phyloP scores from a whole-genome alignment of 1,139 yeast species.

The Suhomyces coccinellae region DNA sequence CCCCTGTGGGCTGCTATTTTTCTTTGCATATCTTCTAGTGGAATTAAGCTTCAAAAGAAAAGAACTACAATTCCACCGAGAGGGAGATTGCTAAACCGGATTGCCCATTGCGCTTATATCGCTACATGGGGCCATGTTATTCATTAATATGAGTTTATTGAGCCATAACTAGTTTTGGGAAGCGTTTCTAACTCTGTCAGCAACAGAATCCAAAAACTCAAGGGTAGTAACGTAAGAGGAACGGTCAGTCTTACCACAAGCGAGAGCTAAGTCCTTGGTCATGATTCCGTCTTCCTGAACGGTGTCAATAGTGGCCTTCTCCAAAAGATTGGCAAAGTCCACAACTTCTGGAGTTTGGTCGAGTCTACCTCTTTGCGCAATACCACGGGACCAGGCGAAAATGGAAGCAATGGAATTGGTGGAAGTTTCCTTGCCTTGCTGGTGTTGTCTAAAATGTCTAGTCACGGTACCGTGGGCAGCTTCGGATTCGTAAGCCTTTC shows the following conservation, averaged over 20 bases:
- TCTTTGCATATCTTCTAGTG: background rate
- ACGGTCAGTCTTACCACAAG: constrained; percentile 83
- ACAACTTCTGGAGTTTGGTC: constrained; percentile 84
- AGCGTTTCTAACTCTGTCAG: constrained; percentile 31
- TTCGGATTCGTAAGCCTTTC: constrained; percentile 92
- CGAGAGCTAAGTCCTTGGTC: constrained; percentile 94
- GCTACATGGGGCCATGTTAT: too few relatives aligned
- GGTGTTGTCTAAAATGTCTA: constrained; percentile 92
- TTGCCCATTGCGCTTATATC: too few relatives aligned
- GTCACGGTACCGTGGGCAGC: constrained; percentile 99
- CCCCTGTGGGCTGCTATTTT: background rate
- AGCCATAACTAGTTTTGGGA: constrained; percentile 6
- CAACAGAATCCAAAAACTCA: constrained; percentile 85
- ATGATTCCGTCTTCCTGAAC: constrained; percentile 82
- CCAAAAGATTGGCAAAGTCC: constrained; percentile 73
- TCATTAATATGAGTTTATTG: background rate
- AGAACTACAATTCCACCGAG: background rate
- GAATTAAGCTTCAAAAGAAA: background rate
- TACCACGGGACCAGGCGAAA: constrained; percentile 94
- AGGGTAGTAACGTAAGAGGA: constrained; percentile 81
- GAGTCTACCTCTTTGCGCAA: constrained; percentile 85
- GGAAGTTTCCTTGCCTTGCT: constrained; percentile 95
- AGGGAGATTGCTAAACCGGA: background rate
- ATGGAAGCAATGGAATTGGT: constrained; percentile 98
- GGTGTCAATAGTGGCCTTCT: constrained; percentile 81